Evolutionary conservation across 305 asterid species (phyloP), one percentile per base, ranked within the genome.

Genomic region (Fraxinus angustifolia): DNA sequence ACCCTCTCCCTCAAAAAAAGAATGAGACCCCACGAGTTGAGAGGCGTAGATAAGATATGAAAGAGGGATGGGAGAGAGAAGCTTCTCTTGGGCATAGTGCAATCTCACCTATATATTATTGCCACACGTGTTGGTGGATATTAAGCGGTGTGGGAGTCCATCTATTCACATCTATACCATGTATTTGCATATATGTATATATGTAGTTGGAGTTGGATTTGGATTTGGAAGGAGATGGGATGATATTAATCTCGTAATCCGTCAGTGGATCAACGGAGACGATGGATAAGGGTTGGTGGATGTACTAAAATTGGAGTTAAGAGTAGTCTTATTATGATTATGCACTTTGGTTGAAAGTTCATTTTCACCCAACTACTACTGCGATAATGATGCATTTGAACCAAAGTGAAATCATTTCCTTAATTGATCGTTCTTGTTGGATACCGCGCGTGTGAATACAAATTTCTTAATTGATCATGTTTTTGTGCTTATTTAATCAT

Each of bases 61-160:
- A 90, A 84, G 48, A 87, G 89, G 94, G 89, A 91, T 86, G 91
- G 91, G 97, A 82, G 86, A 85, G 95, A 87, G 79, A 83, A 90
- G 90, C 86, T 91, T 92, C 93, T 92, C 93, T 92, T 73, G 96
- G 90, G 83, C 83, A 78, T 78, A 90, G 97, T 90, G 97, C 92
- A 88, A 74, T 86, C 88, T 88, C 87, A 87, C 87, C 90, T 90
- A 86, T 88, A 84, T 81, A 85, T 36, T 78, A 79, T 73, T 83
- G 79, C 87, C 58, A 77, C 84, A 80, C 88, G 67, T 58, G 60
- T 70, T 76, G 23, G 35, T 75, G 85, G 92, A 91, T 86, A 87
- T 86, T 81, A 81, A 87, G 79, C 0, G 40, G 19, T 10, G 8
- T 30, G 38, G 7, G 74, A 30, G 38, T 68, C 33, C 14, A 65